Base-by-base conservation (phyloP, 129 eudicot species). In the Tagetes patula region DNA sequence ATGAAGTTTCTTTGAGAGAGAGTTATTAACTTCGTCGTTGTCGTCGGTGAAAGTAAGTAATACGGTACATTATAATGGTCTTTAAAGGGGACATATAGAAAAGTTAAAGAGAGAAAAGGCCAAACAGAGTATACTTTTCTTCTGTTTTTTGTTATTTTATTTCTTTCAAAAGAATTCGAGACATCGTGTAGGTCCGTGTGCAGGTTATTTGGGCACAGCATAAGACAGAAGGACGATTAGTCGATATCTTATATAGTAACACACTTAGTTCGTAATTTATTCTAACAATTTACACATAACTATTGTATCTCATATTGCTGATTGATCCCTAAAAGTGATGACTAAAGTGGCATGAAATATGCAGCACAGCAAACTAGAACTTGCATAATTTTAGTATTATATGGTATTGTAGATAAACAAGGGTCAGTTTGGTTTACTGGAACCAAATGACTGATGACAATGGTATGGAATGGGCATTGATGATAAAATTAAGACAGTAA, bases 61-160 rank as follows among this genome's bases (percentile, higher is more conserved):
- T 65, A 72, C 53, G 55, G 84, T 70, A 70, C 78, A 70, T 13
- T 54, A 70, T 81, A 81, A 81, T 75, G 74, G 65, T 69, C 74
- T 81, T 41, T 54, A 76, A 75, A 71, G 77, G 73, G 65, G 73
- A 52, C 82, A 79, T 79, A 13, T 38, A 43, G 46, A 81, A 81
- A 81, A 71, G 81, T 6, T 76, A 70, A 74, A 70, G 80, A 75
- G 62, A 70, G 76, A 61, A 54, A 75, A 81, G 75, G 71, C 41
- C 45, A 75, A 75, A 76, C n/a, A 63, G 69, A 70, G 52, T 70
- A 55, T 46, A 63, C 77, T 75, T 81, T 64, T 64, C 62, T 39
- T 64, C 43, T 8, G 56, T 43, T 73, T 72, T 64, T 67, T 64
- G 41, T 47, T 59, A 43, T 36, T 79, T 42, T 65, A 64, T 72